Base-by-base conservation (phyloP, 2,329 filamentous ascomycete genomes). In the Bisporella sp. region DNA sequence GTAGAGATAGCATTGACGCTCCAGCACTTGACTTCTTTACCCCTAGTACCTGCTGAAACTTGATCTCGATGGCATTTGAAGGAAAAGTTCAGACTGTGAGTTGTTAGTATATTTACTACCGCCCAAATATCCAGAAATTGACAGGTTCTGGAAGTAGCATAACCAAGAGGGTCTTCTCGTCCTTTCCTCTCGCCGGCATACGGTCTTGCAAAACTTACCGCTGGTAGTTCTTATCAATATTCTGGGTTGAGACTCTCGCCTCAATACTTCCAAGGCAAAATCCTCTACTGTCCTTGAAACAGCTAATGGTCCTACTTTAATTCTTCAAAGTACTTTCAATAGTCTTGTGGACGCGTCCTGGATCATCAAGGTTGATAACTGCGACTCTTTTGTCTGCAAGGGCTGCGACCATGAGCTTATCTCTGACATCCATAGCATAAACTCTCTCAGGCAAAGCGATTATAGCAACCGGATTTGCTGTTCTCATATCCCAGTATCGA, bases 1-100 rank as follows among this genome's bases (percentile, higher is more conserved):
- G 96, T 96, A 30, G 87, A 92, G 68, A 97, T 96, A 59, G 89
- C 85, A 72, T 97, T 97, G 66, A 97, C 89, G 3, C 89, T 83
- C 74, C 89, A 92, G 60, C 96, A 90, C 64, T 90, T 91, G 61
- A 85, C 86, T 51, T 83, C 89, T 61, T 77, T 78, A 11, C 9
- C 13, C 40, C 8, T 41, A 12, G 21, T 12, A 44, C 41, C n/a
- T 45, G 31, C 71, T 1, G 85, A 79, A 2, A 21, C 21, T 4
- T 79, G 78, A 62, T 93, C 87, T 54, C 92, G 89, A 69, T 97
- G 92, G 71, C 92, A 97, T 71, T 96, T 96, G 82, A 97, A 97
- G 43, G 88, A 93, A 75, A 96, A 97, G 74, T 96, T 96, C 65
- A 83, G 85, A 61, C 82, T 84, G 55, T 21, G 21, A 21, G 21